A percentile compares a stretch with the other conserved stretches of the same genome.
These are phyloP conservation scores for Beta corolliflora DNA, from an alignment of 179 eudicot species.

Conservation along the genomic window DNA sequence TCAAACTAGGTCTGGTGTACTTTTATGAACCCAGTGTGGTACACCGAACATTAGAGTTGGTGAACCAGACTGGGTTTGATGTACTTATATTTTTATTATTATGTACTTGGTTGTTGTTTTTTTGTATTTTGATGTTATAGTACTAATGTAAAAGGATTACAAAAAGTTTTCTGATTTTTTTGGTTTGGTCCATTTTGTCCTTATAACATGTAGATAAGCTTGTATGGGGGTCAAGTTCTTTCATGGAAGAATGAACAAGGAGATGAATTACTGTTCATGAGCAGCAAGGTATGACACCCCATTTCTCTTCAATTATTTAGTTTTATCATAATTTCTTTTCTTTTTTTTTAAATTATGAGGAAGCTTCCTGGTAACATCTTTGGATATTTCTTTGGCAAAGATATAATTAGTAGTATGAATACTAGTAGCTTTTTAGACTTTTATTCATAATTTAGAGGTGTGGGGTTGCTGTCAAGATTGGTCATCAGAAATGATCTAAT, in stretches of 20 bases:
- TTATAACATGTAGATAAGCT: constrained; percentile 58
- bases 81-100: background rate
- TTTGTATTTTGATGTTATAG: background rate
- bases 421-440: background rate
- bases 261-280: constrained; percentile 76
- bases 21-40: too few relatives aligned
- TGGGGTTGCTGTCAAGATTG: constrained; percentile 20
- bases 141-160: background rate
- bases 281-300: constrained; percentile 65
- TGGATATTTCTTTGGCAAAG: background rate
- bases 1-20: too few relatives aligned
- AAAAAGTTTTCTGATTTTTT: background rate
- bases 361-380: constrained; percentile 15
- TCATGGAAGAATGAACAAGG: constrained; percentile 87
- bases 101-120: background rate
- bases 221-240: constrained; percentile 91
- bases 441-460: background rate
- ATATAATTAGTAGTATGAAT: background rate
- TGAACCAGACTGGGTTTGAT: too few relatives aligned
- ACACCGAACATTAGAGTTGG: too few relatives aligned
- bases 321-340: background rate
- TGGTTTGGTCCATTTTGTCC: background rate
- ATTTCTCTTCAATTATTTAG: background rate
- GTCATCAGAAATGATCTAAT: background rate
- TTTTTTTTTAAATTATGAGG: background rate